phyloP scores from a whole-genome alignment of 352 stramenopile genomes.

The Phytophthora idaei region DNA sequence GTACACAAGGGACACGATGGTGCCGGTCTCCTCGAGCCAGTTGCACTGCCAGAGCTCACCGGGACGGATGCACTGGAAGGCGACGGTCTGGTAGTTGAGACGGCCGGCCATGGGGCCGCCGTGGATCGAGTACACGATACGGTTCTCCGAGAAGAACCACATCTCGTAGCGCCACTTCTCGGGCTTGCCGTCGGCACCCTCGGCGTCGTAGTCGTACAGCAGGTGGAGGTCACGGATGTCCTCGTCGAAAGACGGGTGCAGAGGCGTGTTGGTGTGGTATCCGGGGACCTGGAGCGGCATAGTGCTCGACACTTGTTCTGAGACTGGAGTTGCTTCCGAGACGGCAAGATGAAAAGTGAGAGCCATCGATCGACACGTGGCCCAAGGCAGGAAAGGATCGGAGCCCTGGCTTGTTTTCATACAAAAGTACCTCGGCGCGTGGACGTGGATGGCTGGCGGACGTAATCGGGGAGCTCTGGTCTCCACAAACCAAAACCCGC shows the following conservation, averaged over 20 bases:
- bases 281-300: conserved; percentile 47
- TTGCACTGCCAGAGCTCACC: conserved; percentile 69
- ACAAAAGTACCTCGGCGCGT: conserved; percentile 14
- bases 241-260: conserved; percentile 60
- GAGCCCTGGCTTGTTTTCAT: conserved; percentile 14
- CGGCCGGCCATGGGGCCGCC: conserved; percentile 57
- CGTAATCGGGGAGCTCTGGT: conserved; percentile 23
- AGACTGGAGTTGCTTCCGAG: conserved; percentile 27
- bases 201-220: conserved; percentile 60
- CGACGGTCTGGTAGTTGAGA: conserved; percentile 64
- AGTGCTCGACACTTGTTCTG: conserved; percentile 27
- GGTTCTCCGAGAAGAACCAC: conserved; percentile 64
- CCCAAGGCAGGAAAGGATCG: conserved; percentile 1
- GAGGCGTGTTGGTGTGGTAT: conserved; percentile 61
- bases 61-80: conserved; percentile 61
- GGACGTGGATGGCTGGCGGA: conserved; percentile 18
- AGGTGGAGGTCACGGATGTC: conserved; percentile 62
- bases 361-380: conserved; percentile 22
- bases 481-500: neutral
- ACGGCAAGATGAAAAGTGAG: conserved; percentile 39
- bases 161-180: conserved; percentile 70
- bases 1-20: conserved; percentile 57
- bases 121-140: conserved; percentile 67
- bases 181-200: conserved; percentile 45
- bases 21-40: conserved; percentile 66